Evolutionary conservation across 2,329 filamentous ascomycete genomes (phyloP).

Genomic region (Sporothrix schenckii): DNA sequence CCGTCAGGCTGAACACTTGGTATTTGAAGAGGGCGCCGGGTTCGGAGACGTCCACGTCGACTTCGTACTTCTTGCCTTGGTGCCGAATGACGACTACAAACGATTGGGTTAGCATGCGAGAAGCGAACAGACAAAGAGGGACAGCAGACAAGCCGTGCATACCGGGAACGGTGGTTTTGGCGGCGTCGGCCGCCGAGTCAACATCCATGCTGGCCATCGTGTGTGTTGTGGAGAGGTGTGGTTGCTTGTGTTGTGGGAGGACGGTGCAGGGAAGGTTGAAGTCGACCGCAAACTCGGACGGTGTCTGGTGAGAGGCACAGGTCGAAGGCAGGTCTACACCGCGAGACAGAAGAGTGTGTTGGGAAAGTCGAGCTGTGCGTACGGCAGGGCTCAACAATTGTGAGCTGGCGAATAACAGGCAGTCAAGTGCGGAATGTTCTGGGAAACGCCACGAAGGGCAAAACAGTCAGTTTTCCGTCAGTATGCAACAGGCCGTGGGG

Average conservation of each 20-base stretch:
- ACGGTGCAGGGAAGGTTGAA: neutral
- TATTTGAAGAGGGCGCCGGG: conserved; percentile 94
- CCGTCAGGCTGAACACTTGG: conserved; percentile 92
- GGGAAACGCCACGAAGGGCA: neutral
- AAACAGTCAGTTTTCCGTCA: conserved; percentile 19
- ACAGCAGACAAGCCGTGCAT: neutral
- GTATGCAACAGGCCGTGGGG: conserved; percentile 13
- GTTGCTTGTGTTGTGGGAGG: neutral
- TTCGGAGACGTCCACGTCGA: conserved; percentile 83
- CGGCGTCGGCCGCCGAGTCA: conserved; percentile 25
- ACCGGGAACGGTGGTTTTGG: conserved; percentile 27
- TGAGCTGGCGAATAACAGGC: neutral
- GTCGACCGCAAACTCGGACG: neutral
- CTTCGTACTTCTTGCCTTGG: conserved; percentile 90
- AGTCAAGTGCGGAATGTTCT: neutral
- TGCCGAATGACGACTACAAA: conserved; percentile 84
- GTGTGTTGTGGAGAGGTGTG: neutral
- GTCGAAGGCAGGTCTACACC: neutral
- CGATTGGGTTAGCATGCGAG: neutral
- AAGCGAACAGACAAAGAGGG: neutral
- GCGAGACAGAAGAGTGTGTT: neutral
- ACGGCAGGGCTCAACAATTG: neutral
- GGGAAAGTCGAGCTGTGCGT: neutral
- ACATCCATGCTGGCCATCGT: conserved; percentile 33
- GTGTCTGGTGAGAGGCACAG: neutral